Percentiles rank a stretch among this genome's conserved stretches.
Conservation (phyloP, 176 grass and related monocot species). For the Guadua angustifolia region DNA sequence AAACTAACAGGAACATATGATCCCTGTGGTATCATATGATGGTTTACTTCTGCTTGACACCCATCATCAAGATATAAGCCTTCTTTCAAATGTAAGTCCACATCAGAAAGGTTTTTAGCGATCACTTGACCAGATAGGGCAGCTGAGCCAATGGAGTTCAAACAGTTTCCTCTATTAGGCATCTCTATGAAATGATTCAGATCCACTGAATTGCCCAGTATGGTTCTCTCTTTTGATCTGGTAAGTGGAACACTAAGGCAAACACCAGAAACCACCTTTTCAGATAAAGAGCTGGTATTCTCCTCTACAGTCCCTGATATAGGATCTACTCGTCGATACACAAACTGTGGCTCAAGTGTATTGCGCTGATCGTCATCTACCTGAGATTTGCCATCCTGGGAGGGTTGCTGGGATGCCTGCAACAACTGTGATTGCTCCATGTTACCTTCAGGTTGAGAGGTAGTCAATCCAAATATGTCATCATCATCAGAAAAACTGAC, state of each 20-base stretch:
- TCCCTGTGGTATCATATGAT: slow-evolving; percentile 20
- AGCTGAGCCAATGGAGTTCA: slow-evolving; percentile 38
- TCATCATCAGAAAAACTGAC: slow-evolving; percentile 65
- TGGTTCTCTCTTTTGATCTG: slow-evolving; percentile 32
- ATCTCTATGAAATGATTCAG: slow-evolving; percentile 51
- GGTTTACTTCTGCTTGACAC: slow-evolving; percentile 37
- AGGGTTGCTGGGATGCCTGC: slow-evolving; percentile 36
- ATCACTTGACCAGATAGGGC: slow-evolving; percentile 39
- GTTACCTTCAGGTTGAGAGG: slow-evolving; percentile 43
- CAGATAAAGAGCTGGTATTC: slow-evolving; percentile 44
- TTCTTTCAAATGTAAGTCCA: slow-evolving; percentile 27
- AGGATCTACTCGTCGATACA: slow-evolving; percentile 35
- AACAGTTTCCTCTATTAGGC: slow-evolving; percentile 37
- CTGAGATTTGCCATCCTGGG: slow-evolving; percentile 22
- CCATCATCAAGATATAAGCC: slow-evolving; percentile 33
- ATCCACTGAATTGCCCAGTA: slow-evolving; percentile 44
- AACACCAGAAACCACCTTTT: slow-evolving; percentile 41
- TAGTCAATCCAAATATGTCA: slow-evolving; percentile 42
- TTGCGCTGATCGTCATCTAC: slow-evolving; percentile 35
- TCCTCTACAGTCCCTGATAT: slow-evolving; percentile 26
- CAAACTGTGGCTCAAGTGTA: slow-evolving; percentile 35
- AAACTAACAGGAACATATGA: slow-evolving; percentile 43
- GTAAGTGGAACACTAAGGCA: not conserved
- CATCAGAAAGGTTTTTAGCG: slow-evolving; percentile 23
- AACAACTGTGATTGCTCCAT: slow-evolving; percentile 47